These are phyloP conservation scores for Inonotus obliquus DNA, from an alignment of 1,284 basidiomycete genomes.

Conservation along the genomic window DNA sequence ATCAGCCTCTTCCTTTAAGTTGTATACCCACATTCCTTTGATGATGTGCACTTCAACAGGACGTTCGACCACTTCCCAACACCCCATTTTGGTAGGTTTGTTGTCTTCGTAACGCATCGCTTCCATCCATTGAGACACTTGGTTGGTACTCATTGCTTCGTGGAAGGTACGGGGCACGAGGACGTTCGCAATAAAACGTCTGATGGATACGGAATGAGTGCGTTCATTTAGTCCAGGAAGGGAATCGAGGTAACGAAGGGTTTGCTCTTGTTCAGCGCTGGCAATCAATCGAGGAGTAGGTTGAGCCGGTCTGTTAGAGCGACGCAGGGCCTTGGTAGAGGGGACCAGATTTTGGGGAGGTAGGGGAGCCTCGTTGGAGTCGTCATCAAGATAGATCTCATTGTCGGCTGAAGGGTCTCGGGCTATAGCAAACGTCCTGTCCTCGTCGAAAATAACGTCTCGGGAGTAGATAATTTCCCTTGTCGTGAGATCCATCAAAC, in stretches of 20 bases:
- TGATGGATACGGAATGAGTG: too few relatives aligned
- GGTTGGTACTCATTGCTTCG: background rate
- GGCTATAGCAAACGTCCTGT: background rate
- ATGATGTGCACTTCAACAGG: background rate
- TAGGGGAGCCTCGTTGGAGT: too few relatives aligned
- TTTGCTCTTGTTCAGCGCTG: background rate
- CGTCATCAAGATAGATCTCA: too few relatives aligned
- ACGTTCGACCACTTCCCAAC: background rate
- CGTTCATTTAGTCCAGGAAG: background rate
- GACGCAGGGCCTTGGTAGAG: too few relatives aligned
- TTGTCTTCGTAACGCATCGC: background rate
- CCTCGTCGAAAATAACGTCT: background rate
- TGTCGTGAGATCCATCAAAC: background rate
- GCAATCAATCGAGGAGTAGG: too few relatives aligned
- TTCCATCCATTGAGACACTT: background rate
- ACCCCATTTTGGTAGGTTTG: background rate
- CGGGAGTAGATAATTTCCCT: background rate
- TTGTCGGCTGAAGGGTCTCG: background rate
- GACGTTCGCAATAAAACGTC: too few relatives aligned
- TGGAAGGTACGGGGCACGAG: background rate
- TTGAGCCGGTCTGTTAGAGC: too few relatives aligned
- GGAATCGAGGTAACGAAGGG: background rate
- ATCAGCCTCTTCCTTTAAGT: conserved; percentile 21
- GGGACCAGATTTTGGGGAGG: too few relatives aligned
- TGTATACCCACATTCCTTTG: conserved; percentile 22